Evolutionary conservation across 768 basidiomycete species (phyloP).

Genomic region (Polyporus arcularius): DNA sequence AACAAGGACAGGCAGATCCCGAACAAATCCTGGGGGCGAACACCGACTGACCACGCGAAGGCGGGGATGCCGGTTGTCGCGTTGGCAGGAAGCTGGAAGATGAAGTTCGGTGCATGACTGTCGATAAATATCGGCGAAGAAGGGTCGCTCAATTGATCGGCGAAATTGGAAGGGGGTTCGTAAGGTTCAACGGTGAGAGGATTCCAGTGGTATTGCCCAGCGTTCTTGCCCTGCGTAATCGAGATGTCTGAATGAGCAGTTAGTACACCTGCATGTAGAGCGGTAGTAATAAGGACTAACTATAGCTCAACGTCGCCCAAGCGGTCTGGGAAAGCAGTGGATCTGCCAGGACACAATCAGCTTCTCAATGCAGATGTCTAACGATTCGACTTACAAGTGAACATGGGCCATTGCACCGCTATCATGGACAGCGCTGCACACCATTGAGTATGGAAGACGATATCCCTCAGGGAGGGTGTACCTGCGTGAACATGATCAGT

Average conservation of each 20-base stretch:
- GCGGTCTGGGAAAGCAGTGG: slow-evolving; percentile 87
- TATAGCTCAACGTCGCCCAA: slow-evolving; percentile 83
- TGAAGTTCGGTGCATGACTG: slow-evolving; percentile 60
- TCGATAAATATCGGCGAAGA: slow-evolving; percentile 81
- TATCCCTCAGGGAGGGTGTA: slow-evolving; percentile 89
- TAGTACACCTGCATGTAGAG: slow-evolving; percentile 15
- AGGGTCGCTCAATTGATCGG: slow-evolving; percentile 69
- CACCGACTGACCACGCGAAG: slow-evolving; percentile 82
- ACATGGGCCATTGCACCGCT: slow-evolving; percentile 92
- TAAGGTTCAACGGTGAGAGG: slow-evolving; percentile 59
- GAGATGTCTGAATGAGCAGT: slow-evolving; percentile 62
- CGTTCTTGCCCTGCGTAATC: slow-evolving; percentile 48
- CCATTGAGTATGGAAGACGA: slow-evolving; percentile 94
- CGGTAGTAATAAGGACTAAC: slow-evolving; percentile 40
- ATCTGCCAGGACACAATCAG: slow-evolving; percentile 47
- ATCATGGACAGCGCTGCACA: slow-evolving; percentile 88
- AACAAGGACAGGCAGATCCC: slow-evolving; percentile 82
- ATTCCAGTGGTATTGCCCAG: slow-evolving; percentile 60
- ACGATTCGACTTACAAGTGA: slow-evolving; percentile 64
- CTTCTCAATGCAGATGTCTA: neutral
- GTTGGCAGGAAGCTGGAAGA: slow-evolving; percentile 70
- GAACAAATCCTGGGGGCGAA: slow-evolving; percentile 82
- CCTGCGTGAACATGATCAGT: slow-evolving; percentile 45
- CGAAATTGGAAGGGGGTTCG: slow-evolving; percentile 69
- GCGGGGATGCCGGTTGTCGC: slow-evolving; percentile 72